These are phyloP conservation scores for Sinapis alba DNA, from an alignment of 441 rosid species.

Conservation along the genomic window DNA sequence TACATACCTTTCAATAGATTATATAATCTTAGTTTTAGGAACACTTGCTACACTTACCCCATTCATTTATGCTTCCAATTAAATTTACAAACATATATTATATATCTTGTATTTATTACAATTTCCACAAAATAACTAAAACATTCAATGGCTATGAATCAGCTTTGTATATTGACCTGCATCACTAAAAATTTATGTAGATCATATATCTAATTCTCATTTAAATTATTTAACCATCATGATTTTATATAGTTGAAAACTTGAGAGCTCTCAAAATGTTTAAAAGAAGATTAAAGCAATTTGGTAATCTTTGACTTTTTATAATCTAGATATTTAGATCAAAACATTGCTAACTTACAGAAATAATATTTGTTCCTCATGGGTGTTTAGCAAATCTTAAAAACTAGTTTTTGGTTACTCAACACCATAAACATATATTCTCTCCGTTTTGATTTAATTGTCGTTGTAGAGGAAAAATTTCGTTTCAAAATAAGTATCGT, in stretches of 20 bases:
- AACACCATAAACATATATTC: too few relatives aligned
- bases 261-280: background rate
- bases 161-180: background rate
- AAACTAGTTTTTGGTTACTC: too few relatives aligned
- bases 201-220: background rate
- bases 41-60: background rate
- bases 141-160: background rate
- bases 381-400: too few relatives aligned
- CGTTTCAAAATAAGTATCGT: too few relatives aligned
- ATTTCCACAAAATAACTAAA: background rate
- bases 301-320: background rate
- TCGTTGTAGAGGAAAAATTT: too few relatives aligned
- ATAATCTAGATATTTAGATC: too few relatives aligned
- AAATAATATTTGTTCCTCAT: too few relatives aligned
- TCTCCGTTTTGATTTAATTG: too few relatives aligned
- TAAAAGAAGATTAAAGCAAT: background rate
- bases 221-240: background rate
- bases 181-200: background rate
- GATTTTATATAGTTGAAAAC: background rate
- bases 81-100: background rate
- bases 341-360: background rate
- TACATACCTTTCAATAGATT: too few relatives aligned
- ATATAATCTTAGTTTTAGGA: background rate
- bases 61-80: background rate
- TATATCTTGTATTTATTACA: background rate